Base-by-base conservation (phyloP, 2,329 filamentous ascomycete genomes). In the Pseudogymnoascus sp. region DNA sequence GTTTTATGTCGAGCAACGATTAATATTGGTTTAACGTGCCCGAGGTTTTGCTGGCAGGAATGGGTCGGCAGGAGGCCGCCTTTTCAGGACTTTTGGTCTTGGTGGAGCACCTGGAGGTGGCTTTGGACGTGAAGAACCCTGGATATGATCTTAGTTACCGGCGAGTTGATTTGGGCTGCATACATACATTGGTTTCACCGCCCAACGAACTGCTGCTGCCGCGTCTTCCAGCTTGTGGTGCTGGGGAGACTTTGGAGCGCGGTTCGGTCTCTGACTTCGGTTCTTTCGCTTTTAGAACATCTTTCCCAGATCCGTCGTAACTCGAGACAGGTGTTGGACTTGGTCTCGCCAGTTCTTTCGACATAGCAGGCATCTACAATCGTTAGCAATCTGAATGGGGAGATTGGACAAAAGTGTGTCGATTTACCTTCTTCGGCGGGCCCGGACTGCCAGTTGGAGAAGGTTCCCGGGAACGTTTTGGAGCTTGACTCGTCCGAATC, bases 11-110 rank as follows among this genome's bases (percentile, higher is more conserved):
- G 17, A 56, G 11, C n/a, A 56, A 35, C 29, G 17, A 15, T 33
- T 11, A 21, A 7, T 56, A 15, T 35, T 56, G 50, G 50, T 21
- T 33, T 9, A 56, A 56, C 50, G 50, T 19, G n/a, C 10, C 19
- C 50, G 50, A 9, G 50, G 50, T 56, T 56, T 56, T 56, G 50
- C 50, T 5, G 50, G 50, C 10, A 56, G 50, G 29, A 56, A 56
- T 35, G 50, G 50, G 29, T 56, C 50, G 29, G 50, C 50, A 35
- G 29, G 29, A 21, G 50, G 50, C n/a, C 50, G 19, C 29, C 17
- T 56, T 56, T 56, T 56, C 17, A 35, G 13, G 50, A 56, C 33
- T 56, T 56, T 56, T 15, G 50, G 50, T 7, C 50, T 29, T 35
- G 29, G 50, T 35, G 50, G 50, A n/a, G 31, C 29, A 56, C 50